These are phyloP conservation scores for Plasmodium cynomolgi DNA, from an alignment of 169 alveolate species.

Conservation along the genomic window DNA sequence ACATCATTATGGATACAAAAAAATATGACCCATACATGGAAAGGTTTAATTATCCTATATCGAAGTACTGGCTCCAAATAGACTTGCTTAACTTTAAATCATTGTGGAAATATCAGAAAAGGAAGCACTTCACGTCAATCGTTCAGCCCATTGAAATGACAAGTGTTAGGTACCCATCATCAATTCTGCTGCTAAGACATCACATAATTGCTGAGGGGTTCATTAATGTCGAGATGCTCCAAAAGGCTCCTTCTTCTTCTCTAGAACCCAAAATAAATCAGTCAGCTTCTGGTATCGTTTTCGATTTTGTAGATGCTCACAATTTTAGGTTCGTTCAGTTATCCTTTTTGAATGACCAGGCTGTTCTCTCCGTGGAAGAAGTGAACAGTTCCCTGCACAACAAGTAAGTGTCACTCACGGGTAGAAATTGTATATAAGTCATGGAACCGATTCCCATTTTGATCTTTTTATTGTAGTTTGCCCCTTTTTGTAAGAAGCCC, in stretches of 20 bases:
- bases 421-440: not conserved
- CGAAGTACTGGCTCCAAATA: constrained; percentile 64
- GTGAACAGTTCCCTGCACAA: not conserved
- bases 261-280: constrained; percentile 1
- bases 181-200: constrained; percentile 44
- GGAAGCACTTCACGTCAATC: constrained; percentile 35
- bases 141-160: constrained; percentile 16
- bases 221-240: constrained; percentile 27
- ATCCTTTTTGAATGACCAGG: constrained; percentile 14
- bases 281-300: constrained; percentile 49
- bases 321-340: constrained; percentile 51
- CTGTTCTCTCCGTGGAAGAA: constrained; percentile 3
- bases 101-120: constrained; percentile 42
- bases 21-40: constrained; percentile 68
- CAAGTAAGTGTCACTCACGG: constrained; percentile 10
- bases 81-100: constrained; percentile 47
- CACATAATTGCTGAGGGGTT: constrained; percentile 55
- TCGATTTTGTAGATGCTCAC: constrained; percentile 38
- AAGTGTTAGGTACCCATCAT: constrained; percentile 19
- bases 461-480: not conserved
- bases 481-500: not conserved
- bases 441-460: not conserved
- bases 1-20: constrained; percentile 52
- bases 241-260: constrained; percentile 18
- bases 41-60: constrained; percentile 63